phyloP scores from a whole-genome alignment of 306 rosid species.

The Vigna hirtella region DNA sequence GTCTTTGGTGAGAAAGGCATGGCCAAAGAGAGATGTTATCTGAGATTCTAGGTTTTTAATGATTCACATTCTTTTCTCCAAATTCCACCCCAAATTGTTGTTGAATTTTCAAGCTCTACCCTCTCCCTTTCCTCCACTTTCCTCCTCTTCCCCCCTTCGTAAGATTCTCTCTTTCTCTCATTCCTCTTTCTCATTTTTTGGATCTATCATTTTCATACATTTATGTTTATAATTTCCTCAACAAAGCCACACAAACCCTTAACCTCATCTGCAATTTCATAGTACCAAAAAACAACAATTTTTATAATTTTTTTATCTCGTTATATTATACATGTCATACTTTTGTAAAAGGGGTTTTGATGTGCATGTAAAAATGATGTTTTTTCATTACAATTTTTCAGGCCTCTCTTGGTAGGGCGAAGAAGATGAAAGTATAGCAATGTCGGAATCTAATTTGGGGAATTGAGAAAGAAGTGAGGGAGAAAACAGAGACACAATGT shows the following conservation, averaged over 20 bases:
- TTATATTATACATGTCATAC: neutral
- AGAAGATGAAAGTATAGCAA: constrained; percentile 57
- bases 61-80: constrained; percentile 31
- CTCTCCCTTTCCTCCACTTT: neutral
- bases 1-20: neutral
- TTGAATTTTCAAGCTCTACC: constrained; percentile 39
- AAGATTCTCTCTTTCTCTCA: constrained; percentile 11
- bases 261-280: constrained; percentile 26
- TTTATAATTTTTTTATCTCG: neutral
- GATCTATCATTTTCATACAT: constrained; percentile 9
- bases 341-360: constrained; percentile 7
- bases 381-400: neutral
- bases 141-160: constrained; percentile 24
- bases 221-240: constrained; percentile 3
- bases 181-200: constrained; percentile 30
- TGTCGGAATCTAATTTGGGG: constrained; percentile 25
- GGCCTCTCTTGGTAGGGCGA: constrained; percentile 36
- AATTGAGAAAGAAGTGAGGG: constrained; percentile 46
- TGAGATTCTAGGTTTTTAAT: constrained; percentile 20
- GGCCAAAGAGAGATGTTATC: neutral
- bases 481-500: constrained; percentile 55
- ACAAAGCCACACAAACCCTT: neutral
- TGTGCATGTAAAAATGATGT: neutral
- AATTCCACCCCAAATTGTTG: constrained; percentile 6
- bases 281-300: neutral